A percentile compares a stretch with the other conserved stretches of the same genome.
These are phyloP conservation scores for Graphium sp. DNA, from an alignment of 2,329 filamentous ascomycete species.

Conservation along the genomic window DNA sequence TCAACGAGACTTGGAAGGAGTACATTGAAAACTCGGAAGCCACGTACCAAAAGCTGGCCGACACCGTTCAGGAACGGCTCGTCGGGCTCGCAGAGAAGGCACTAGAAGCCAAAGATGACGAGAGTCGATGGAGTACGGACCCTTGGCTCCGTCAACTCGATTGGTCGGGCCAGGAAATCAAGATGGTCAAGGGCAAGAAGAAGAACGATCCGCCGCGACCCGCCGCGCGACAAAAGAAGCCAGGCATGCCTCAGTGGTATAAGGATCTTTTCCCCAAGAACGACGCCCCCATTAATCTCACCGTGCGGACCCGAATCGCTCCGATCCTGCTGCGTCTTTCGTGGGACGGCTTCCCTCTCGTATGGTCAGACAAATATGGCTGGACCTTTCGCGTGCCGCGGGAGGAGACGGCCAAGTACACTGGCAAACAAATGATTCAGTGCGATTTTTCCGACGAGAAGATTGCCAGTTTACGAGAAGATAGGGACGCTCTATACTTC, in stretches of 20 bases:
- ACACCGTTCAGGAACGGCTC: slow-evolving; percentile 64
- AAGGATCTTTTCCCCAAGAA: slow-evolving; percentile 68
- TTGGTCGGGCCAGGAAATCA: slow-evolving; percentile 87
- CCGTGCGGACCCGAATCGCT: slow-evolving; percentile 75
- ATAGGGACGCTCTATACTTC: slow-evolving; percentile 55
- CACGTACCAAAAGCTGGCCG: slow-evolving; percentile 62
- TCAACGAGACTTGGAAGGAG: slow-evolving; percentile 72
- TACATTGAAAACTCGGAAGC: slow-evolving; percentile 75
- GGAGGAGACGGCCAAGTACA: slow-evolving; percentile 45
- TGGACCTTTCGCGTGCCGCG: slow-evolving; percentile 76
- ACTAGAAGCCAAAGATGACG: slow-evolving; percentile 51
- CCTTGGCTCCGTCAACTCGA: slow-evolving; percentile 89
- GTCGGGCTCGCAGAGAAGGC: slow-evolving; percentile 61
- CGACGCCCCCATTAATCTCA: slow-evolving; percentile 54
- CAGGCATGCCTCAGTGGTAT: slow-evolving; percentile 92
- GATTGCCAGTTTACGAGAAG: slow-evolving; percentile 45
- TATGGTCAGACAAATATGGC: slow-evolving; percentile 86
- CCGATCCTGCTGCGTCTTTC: slow-evolving; percentile 68
- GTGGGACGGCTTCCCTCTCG: slow-evolving; percentile 78
- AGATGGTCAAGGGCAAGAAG: slow-evolving; percentile 81
- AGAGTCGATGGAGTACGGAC: slow-evolving; percentile 56
- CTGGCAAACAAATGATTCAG: slow-evolving; percentile 50
- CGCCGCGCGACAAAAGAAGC: slow-evolving; percentile 74
- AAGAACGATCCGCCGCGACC: slow-evolving; percentile 66
- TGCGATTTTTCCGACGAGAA: slow-evolving; percentile 68